Evolutionary conservation across 2,329 filamentous ascomycete genomes (phyloP).

Genomic region (Gremmenia infestans): DNA sequence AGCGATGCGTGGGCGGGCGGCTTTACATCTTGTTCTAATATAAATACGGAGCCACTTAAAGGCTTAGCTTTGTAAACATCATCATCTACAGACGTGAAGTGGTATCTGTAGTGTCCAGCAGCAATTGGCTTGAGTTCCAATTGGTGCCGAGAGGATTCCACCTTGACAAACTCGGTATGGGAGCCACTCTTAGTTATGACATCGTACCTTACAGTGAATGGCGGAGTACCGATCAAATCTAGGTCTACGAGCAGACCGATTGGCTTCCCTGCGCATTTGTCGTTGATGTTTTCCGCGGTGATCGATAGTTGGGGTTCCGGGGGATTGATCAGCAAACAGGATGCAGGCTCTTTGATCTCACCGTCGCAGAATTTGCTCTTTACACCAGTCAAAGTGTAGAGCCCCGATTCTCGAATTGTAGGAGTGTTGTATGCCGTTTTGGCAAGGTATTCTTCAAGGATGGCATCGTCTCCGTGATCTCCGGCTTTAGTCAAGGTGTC

Average conservation of each 20-base stretch:
- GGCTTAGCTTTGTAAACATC: slow-evolving; percentile 67
- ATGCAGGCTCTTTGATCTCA: slow-evolving; percentile 87
- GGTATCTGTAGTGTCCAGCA: slow-evolving; percentile 82
- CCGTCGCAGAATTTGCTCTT: slow-evolving; percentile 78
- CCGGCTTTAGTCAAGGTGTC: slow-evolving; percentile 63
- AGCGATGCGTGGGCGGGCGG: slow-evolving; percentile 81
- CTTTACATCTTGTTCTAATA: slow-evolving; percentile 85
- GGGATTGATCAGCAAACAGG: slow-evolving; percentile 88
- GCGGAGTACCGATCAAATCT: slow-evolving; percentile 86
- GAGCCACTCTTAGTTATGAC: slow-evolving; percentile 56
- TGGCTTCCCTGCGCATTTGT: slow-evolving; percentile 92
- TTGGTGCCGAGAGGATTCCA: slow-evolving; percentile 74
- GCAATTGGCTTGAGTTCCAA: slow-evolving; percentile 75
- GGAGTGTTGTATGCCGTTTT: slow-evolving; percentile 60
- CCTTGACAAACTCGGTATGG: slow-evolving; percentile 39
- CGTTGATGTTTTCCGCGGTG: slow-evolving; percentile 74
- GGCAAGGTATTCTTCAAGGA: slow-evolving; percentile 53
- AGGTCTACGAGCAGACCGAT: slow-evolving; percentile 86
- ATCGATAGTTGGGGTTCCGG: slow-evolving; percentile 77
- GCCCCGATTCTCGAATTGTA: slow-evolving; percentile 67
- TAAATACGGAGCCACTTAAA: slow-evolving; percentile 55
- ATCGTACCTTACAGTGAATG: slow-evolving; percentile 78
- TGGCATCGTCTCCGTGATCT: slow-evolving; percentile 59
- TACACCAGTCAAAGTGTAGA: slow-evolving; percentile 80
- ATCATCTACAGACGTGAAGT: slow-evolving; percentile 77